Evolutionary conservation across 1,284 basidiomycete genomes (phyloP).

Genomic region (Fomes fomentarius): DNA sequence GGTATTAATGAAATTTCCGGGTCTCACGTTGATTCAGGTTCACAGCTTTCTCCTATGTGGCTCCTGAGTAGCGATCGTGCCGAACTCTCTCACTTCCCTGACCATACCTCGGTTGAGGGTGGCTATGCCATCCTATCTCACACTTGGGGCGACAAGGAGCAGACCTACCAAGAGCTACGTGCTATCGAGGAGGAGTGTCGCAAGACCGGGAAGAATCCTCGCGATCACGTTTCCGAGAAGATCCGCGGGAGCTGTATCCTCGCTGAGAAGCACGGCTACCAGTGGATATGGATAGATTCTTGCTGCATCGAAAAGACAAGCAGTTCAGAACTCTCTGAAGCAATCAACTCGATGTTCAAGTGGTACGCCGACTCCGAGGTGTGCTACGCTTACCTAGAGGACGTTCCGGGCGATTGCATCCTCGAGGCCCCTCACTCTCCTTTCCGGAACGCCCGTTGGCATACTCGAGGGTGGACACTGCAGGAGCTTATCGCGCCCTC

Average conservation of each 20-base stretch:
- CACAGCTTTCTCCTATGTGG: too few relatives aligned
- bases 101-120: background rate
- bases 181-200: background rate
- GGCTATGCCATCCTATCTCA: constrained; percentile 4
- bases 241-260: background rate
- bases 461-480: too few relatives aligned
- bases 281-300: constrained; percentile 18
- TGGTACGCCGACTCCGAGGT: constrained; percentile 13
- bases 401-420: constrained; percentile 16
- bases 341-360: too few relatives aligned
- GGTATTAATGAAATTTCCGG: too few relatives aligned
- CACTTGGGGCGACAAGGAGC: background rate
- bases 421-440: constrained; percentile 8
- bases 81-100: background rate
- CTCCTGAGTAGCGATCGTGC: constrained; percentile 1
- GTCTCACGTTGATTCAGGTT: too few relatives aligned
- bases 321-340: constrained; percentile 18
- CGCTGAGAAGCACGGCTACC: background rate
- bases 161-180: background rate
- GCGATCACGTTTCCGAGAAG: constrained; percentile 1
- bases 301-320: constrained; percentile 23
- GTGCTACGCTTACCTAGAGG: constrained; percentile 17
- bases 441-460: too few relatives aligned
- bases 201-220: background rate
- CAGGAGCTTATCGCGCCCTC: too few relatives aligned